phyloP scores from a whole-genome alignment of 495 filamentous ascomycete genomes.

The Xylaria venustula region DNA sequence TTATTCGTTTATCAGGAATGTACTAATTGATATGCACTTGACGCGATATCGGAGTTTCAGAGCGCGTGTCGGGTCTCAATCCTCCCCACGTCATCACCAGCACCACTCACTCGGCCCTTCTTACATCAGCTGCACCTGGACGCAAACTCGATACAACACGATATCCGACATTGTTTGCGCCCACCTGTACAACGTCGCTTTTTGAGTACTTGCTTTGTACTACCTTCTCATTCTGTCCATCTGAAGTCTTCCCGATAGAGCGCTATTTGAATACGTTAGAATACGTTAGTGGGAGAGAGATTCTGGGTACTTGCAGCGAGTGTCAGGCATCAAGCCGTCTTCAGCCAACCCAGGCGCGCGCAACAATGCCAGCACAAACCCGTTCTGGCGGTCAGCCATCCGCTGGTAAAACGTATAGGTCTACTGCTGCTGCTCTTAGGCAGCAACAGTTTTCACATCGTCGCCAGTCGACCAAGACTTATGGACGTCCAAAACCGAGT shows the following conservation, averaged over 20 bases:
- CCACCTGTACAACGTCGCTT: not conserved
- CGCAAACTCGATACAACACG: not conserved
- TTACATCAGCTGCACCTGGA: not conserved
- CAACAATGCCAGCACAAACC: conserved; percentile 35
- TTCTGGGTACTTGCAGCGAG: not conserved
- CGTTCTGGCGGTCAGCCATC: conserved; percentile 22
- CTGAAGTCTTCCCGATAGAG: not conserved
- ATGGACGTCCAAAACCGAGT: conserved; percentile 33
- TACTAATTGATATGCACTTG: conserved; percentile 31
- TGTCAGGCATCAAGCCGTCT: not conserved
- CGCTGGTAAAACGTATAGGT: conserved; percentile 20
- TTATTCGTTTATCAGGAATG: conserved; percentile 16
- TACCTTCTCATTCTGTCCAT: not conserved
- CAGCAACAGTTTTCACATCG: conserved; percentile 40
- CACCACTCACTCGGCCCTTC: not conserved
- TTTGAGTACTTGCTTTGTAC: not conserved
- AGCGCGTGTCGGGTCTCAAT: conserved; percentile 1
- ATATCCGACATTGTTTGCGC: not conserved
- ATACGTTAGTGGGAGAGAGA: not conserved
- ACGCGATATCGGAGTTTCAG: conserved; percentile 22
- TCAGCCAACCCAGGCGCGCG: not conserved
- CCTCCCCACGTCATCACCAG: conserved; percentile 8
- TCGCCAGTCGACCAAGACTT: conserved; percentile 35
- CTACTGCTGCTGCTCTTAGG: conserved; percentile 39
- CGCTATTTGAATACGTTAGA: not conserved